Evolutionary conservation across 495 filamentous ascomycete genomes (phyloP).

Genomic region (Tuber borchii): DNA sequence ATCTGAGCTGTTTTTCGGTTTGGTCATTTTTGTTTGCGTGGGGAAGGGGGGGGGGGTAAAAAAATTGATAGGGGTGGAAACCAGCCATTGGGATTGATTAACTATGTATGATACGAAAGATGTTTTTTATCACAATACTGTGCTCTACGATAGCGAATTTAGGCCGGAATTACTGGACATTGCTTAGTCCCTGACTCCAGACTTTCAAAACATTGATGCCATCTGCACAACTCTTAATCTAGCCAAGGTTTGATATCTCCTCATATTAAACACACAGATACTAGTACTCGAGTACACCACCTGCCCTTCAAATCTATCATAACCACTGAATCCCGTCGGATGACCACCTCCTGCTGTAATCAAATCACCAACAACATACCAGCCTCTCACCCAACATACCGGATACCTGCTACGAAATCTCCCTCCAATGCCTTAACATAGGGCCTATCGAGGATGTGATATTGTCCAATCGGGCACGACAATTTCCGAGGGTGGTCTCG

Average conservation of each 20-base stretch:
- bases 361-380: no score
- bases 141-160: neutral
- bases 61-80: neutral
- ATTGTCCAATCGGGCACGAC: neutral
- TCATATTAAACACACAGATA: neutral
- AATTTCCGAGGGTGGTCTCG: no score
- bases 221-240: neutral
- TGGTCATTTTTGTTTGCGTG: conserved; percentile 11
- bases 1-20: conserved; percentile 50
- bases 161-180: neutral
- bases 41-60: neutral
- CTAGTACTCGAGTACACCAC: no score
- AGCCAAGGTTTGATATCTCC: neutral
- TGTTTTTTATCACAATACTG: neutral
- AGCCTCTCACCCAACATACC: neutral
- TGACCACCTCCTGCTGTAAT: neutral
- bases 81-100: neutral
- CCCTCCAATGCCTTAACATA: neutral
- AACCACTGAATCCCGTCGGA: neutral
- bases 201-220: neutral
- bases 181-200: neutral
- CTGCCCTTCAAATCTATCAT: neutral
- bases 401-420: neutral
- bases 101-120: neutral
- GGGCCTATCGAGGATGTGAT: neutral